Evolutionary conservation across 2,329 filamentous ascomycete species (phyloP).

Genomic region (Cordyceps farinosa): DNA sequence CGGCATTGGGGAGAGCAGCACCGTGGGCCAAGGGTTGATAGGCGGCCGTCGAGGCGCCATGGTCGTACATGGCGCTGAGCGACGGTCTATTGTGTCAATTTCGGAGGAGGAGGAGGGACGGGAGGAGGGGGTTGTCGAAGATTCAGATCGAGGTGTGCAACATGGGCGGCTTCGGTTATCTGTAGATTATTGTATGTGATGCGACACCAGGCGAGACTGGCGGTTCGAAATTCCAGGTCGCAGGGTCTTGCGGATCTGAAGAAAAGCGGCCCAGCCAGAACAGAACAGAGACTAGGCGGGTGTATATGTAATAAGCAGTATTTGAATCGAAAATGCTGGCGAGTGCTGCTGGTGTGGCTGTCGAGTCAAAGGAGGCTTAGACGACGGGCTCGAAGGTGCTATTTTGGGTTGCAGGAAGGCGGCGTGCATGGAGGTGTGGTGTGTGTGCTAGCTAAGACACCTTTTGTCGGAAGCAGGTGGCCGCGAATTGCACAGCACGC

Average conservation of each 20-base stretch:
- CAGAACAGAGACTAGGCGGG: not conserved
- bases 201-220: not conserved
- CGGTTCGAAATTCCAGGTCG: not conserved
- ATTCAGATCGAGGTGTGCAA: not conserved
- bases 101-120: not conserved
- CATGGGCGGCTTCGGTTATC: not conserved
- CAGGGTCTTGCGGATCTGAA: not conserved
- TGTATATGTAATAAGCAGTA: not conserved
- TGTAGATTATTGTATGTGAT: not conserved
- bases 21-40: not conserved
- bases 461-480: not conserved
- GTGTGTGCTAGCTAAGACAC: not conserved
- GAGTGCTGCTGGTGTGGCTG: not conserved
- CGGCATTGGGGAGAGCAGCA: not conserved
- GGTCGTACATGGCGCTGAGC: constrained; percentile 13
- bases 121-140: not conserved
- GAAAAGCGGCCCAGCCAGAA: too few relatives aligned
- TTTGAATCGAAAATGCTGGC: not conserved
- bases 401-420: constrained; percentile 3
- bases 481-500: not conserved
- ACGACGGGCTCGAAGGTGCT: not conserved
- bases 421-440: constrained; percentile 1
- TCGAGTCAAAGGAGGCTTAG: constrained; percentile 10
- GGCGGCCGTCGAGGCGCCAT: constrained; percentile 10
- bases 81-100: not conserved